Evolutionary conservation across 345 rosid species (phyloP).

Genomic region (Eucalyptus shirleyi): DNA sequence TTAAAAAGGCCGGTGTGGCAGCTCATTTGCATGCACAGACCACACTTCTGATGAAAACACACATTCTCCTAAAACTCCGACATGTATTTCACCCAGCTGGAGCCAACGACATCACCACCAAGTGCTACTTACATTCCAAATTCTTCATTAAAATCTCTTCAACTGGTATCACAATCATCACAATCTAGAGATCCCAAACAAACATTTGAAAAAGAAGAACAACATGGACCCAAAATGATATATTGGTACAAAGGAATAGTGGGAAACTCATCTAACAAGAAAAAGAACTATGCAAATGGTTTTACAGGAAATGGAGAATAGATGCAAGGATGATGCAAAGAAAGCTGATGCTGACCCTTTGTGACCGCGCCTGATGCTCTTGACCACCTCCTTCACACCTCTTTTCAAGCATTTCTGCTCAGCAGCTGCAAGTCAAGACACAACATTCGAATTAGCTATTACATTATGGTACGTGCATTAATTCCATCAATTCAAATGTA

Average conservation of each 20-base stretch:
- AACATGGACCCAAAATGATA: not conserved
- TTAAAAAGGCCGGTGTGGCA: not conserved
- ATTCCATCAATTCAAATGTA: not conserved
- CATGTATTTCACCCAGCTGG: not conserved
- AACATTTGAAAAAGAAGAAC: not conserved
- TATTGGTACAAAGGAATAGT: not conserved
- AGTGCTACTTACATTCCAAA: not conserved
- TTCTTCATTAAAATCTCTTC: not conserved
- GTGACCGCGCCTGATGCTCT: slow-evolving; percentile 77
- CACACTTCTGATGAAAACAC: not conserved
- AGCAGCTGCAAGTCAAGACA: slow-evolving; percentile 32
- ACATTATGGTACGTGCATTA: rapidly evolving
- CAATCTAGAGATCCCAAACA: not conserved
- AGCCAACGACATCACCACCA: not conserved
- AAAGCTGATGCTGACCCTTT: slow-evolving; percentile 49
- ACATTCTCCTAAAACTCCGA: not conserved
- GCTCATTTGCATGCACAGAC: not conserved
- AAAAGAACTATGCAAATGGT: not conserved
- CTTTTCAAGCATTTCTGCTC: slow-evolving; percentile 90
- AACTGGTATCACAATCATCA: not conserved
- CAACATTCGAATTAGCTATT: not conserved
- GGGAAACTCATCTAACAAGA: not conserved
- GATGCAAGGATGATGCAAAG: not conserved
- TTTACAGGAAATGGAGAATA: not conserved
- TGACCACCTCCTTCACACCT: slow-evolving; percentile 97